Evolutionary conservation across 176 grass and related monocot genomes (phyloP), one percentile per base, ranked within the genome.

Genomic region (Lolium perenne): DNA sequence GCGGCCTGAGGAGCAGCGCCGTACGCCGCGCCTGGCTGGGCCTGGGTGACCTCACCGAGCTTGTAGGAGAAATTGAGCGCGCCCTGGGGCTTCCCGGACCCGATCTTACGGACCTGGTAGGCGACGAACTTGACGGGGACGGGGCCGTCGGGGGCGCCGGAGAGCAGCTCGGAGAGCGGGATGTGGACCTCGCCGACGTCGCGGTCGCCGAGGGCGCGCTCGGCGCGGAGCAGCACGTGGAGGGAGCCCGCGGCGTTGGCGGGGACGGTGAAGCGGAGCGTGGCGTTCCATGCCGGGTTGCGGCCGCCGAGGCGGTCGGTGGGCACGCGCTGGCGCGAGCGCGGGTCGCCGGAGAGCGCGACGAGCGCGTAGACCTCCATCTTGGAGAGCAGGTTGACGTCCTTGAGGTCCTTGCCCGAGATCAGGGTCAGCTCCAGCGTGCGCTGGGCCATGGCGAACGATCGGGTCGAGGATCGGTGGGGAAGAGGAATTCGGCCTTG

Each of bases 51-150:
- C 84, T 98, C 90, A 8, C 88, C 85, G 50, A 98, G 81, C 79
- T 86, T 94, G 76, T 98, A 95, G 0, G 96, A 98, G 79, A 98
- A 78, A 45, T 92, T 98, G 80, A 98, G 89, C 3, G 92, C 84
- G 0, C 96, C 96, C 83, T 95, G 92, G 0, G 96, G 76, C 32
- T 91, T 95, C 46, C 96, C 93, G 3, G 92, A 95, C 38, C 64
- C 80, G 60, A 87, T 75, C 78, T 80, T 87, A 26, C 78, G 74
- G 38, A 94, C 93, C 92, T 98, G 96, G 83, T 94, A 98, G 8
- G 90, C 81, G 45, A 92, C 84, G 70, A 94, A 89, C 87, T 91
- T 89, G 80, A 85, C 48, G 1, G 90, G 81, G 7, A 71, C 83
- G 15, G 89, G 13, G 17, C 81, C 88, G 4, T 92, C 90, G 11